Percentiles rank a stretch among this genome's conserved stretches.
Conservation (phyloP, 1,139 yeast genomes). For the Candida sanyaensis region DNA sequence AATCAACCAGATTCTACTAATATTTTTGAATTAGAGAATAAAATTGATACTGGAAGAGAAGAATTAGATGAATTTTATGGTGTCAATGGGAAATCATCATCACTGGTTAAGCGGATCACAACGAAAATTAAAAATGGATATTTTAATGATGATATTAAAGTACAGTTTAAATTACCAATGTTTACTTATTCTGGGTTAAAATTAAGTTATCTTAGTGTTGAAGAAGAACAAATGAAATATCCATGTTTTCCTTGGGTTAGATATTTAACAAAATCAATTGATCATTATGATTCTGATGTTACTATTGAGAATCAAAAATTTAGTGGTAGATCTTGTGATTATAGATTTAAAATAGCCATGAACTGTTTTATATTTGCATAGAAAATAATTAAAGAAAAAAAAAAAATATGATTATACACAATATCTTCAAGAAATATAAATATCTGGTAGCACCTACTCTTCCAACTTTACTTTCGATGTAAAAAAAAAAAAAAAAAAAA, state of each 20-base stretch:
- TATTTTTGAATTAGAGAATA: constrained; percentile 5
- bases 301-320: constrained; percentile 1
- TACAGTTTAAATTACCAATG: constrained; percentile 43
- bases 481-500: too few species aligned
- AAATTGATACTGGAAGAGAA: constrained; percentile 20
- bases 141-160: constrained; percentile 28
- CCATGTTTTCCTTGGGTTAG: constrained; percentile 52
- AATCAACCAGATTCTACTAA: neutral
- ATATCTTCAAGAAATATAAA: too few species aligned
- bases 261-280: constrained; percentile 34
- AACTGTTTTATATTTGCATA: constrained; percentile 19
- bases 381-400: neutral
- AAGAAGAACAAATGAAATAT: constrained; percentile 44
- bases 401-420: constrained; percentile 3
- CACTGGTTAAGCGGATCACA: constrained; percentile 22
- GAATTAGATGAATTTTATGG: constrained; percentile 47
- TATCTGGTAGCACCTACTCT: too few species aligned
- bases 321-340: constrained; percentile 20
- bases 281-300: constrained; percentile 1
- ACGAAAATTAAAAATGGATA: constrained; percentile 9
- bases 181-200: constrained; percentile 45
- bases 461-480: too few species aligned
- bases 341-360: constrained; percentile 32
- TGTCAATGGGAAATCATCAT: constrained; percentile 31
- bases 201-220: constrained; percentile 41